Conservation (phyloP, 345 rosid species). For the Populus tremula region DNA sequence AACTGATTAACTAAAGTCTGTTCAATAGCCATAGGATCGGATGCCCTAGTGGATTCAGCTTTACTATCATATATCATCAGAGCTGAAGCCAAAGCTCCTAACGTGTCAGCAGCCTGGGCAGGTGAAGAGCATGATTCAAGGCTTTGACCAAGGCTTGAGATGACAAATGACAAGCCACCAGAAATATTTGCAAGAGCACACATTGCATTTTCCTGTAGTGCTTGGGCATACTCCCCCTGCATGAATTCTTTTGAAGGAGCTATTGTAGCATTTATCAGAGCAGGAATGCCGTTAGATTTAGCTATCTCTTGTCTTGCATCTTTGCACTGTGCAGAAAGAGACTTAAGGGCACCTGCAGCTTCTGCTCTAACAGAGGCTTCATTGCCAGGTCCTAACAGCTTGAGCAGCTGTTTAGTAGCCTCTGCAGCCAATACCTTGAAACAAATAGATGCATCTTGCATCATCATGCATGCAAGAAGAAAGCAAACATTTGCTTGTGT, state of each 20-base stretch:
- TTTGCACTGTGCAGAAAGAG: conserved; percentile 89
- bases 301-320: conserved; percentile 94
- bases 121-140: conserved; percentile 96
- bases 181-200: conserved; percentile 98
- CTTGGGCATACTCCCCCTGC: conserved; percentile 99
- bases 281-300: conserved; percentile 85
- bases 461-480: conserved; percentile 96
- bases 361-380: conserved; percentile 97
- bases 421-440: conserved; percentile 84
- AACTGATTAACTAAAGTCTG: conserved; percentile 89
- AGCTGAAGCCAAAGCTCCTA: conserved; percentile 99
- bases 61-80: conserved; percentile 93
- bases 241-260: conserved; percentile 99
- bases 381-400: conserved; percentile 87
- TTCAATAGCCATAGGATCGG: conserved; percentile 73
- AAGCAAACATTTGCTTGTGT: conserved; percentile 90
- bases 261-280: conserved; percentile 90
- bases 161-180: conserved; percentile 95
- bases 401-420: conserved; percentile 83
- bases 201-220: conserved; percentile 99
- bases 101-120: conserved; percentile 91
- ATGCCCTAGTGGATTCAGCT: conserved; percentile 78
- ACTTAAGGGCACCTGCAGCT: conserved; percentile 96
- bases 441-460: conserved; percentile 91
- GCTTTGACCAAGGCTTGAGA: conserved; percentile 99